Evolutionary conservation across 2,329 filamentous ascomycete genomes (phyloP).

Genomic region (Immersiporthe knoxdaviesiana): DNA sequence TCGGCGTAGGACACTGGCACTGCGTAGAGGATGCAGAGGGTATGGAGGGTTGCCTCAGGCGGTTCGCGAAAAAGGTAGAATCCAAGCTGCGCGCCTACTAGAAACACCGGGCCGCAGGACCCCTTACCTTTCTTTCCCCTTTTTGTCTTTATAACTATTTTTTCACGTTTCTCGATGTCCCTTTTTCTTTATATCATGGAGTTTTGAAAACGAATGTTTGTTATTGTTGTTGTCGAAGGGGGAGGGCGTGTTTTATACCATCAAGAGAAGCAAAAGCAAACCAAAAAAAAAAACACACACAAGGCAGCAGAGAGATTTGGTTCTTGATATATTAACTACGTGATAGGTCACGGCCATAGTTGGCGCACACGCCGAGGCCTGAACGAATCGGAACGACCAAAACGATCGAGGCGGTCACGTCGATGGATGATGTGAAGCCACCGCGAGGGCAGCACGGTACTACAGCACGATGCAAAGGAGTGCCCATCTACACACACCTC

Average conservation of each 20-base stretch:
- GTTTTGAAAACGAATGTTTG: background rate
- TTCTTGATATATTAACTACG: constrained; percentile 16
- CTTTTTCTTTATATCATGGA: background rate
- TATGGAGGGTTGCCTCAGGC: constrained; percentile 27
- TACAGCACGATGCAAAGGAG: background rate
- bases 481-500: background rate
- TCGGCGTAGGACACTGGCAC: constrained; percentile 30
- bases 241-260: background rate
- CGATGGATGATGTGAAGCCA: background rate
- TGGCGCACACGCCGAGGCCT: constrained; percentile 8
- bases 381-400: background rate
- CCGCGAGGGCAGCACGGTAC: background rate
- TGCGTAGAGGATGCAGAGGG: constrained; percentile 29
- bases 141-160: background rate
- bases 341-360: constrained; percentile 24
- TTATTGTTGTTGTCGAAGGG: background rate
- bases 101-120: constrained; percentile 1
- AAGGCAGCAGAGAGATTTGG: background rate
- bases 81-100: constrained; percentile 23
- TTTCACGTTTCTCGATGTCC: background rate
- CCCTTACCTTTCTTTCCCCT: background rate
- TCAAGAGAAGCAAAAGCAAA: background rate
- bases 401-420: background rate
- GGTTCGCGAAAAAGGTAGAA: constrained; percentile 31
- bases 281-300: too few relatives aligned